Percentiles rank a stretch among this genome's conserved stretches.
Evolutionary conservation across 176 grass and related monocot genomes (phyloP).

Genomic region (Echinochloa phyllopogon): DNA sequence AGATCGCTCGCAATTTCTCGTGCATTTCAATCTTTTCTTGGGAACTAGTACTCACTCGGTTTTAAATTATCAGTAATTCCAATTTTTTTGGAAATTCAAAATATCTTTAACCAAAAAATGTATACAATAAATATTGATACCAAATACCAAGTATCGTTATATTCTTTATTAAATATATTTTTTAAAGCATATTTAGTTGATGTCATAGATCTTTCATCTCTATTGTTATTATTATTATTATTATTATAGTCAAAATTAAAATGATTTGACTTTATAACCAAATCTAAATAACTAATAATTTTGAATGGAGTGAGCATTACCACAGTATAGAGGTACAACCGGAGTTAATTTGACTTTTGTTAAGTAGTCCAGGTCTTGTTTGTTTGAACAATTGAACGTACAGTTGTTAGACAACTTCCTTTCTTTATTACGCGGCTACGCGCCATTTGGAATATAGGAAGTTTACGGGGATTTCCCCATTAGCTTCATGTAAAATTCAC

Average conservation of each 20-base stretch:
- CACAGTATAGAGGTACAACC: no score
- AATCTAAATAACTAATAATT: background rate
- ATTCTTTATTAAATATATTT: background rate
- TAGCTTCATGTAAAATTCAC: background rate
- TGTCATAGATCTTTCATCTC: background rate
- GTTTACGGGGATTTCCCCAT: background rate
- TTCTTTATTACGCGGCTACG: background rate
- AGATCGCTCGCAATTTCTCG: background rate
- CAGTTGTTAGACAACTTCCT: background rate
- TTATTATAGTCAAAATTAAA: background rate
- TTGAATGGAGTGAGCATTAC: no score
- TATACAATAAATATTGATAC: no score
- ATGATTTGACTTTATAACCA: background rate
- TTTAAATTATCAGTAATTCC: no score
- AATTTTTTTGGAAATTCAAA: no score
- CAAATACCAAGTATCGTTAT: no score
- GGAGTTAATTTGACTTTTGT: background rate
- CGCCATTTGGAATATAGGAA: background rate
- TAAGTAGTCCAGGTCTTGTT: background rate
- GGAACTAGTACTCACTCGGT: background rate
- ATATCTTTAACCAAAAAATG: no score
- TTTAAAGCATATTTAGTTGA: background rate
- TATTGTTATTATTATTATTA: background rate
- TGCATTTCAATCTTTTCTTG: background rate
- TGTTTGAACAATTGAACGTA: background rate